Conservation (phyloP, 1,139 yeast species). For the Saccharomyces hybrid region DNA sequence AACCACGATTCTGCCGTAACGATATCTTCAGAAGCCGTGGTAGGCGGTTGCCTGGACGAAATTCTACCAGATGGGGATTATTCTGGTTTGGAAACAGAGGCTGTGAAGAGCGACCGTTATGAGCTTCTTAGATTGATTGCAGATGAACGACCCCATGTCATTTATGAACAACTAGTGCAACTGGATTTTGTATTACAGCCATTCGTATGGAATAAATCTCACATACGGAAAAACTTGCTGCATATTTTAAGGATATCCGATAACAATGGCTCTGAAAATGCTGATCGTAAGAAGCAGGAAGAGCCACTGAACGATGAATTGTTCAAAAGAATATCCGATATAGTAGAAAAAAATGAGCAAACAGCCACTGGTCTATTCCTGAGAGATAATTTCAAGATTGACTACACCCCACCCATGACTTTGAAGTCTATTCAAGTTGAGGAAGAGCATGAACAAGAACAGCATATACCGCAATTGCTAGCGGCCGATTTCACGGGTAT, state of each 20-base stretch:
- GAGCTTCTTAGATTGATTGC: slow-evolving; percentile 15
- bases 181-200: slow-evolving; percentile 18
- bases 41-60: slow-evolving; percentile 2
- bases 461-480: slow-evolving; percentile 16
- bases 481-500: slow-evolving; percentile 2
- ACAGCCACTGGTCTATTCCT: slow-evolving; percentile 9
- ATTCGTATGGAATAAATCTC: slow-evolving; percentile 26
- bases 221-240: slow-evolving; percentile 19
- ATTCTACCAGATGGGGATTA: slow-evolving; percentile 3
- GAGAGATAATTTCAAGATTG: slow-evolving; percentile 16
- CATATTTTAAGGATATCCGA: slow-evolving; percentile 22
- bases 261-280: slow-evolving; percentile 5
- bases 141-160: slow-evolving; percentile 26
- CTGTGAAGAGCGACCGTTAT: neutral
- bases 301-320: slow-evolving; percentile 19
- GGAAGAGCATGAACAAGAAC: slow-evolving; percentile 12
- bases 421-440: slow-evolving; percentile 14
- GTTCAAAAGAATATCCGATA: slow-evolving; percentile 10
- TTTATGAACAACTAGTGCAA: slow-evolving; percentile 28
- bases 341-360: slow-evolving; percentile 6
- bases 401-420: slow-evolving; percentile 16
- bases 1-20: neutral
- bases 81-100: neutral
- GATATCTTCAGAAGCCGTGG: slow-evolving; percentile 2
- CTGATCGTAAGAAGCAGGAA: slow-evolving; percentile 4